Conservation (phyloP, 2,329 filamentous ascomycete species). For the Aulographum hederae region DNA sequence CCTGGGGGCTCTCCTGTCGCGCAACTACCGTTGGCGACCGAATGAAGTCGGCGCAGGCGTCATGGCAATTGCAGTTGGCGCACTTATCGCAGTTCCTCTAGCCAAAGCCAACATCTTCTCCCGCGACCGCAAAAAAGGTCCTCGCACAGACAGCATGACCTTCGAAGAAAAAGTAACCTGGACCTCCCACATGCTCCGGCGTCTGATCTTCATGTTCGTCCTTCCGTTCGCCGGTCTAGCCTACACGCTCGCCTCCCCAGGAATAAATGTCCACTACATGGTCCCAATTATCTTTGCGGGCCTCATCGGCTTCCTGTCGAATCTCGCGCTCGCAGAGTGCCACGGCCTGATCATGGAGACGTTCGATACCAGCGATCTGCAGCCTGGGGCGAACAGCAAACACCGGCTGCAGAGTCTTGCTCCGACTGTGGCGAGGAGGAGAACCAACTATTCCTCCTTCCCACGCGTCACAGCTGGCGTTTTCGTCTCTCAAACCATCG, state of each 20-base stretch:
- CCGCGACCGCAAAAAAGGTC: slow-evolving; percentile 38
- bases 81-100: slow-evolving; percentile 51
- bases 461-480: slow-evolving; percentile 56
- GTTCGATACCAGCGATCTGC: slow-evolving; percentile 64
- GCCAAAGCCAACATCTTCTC: slow-evolving; percentile 55
- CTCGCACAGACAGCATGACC: slow-evolving; percentile 48
- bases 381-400: slow-evolving; percentile 44
- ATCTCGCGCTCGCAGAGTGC: slow-evolving; percentile 58
- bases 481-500: slow-evolving; percentile 49
- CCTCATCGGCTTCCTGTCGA: slow-evolving; percentile 50
- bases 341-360: slow-evolving; percentile 64
- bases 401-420: slow-evolving; percentile 28
- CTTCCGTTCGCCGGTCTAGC: slow-evolving; percentile 49
- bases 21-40: slow-evolving; percentile 45
- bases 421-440: slow-evolving; percentile 23
- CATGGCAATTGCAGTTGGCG: slow-evolving; percentile 47
- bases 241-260: slow-evolving; percentile 49
- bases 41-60: slow-evolving; percentile 49
- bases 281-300: slow-evolving; percentile 48
- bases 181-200: slow-evolving; percentile 55
- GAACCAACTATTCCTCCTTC: slow-evolving; percentile 59
- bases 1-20: slow-evolving; percentile 52
- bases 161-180: slow-evolving; percentile 44
- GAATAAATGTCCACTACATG: slow-evolving; percentile 40
- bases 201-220: slow-evolving; percentile 45